Conservation (phyloP, 2,329 filamentous ascomycete species). For the Neonectria sp. region DNA sequence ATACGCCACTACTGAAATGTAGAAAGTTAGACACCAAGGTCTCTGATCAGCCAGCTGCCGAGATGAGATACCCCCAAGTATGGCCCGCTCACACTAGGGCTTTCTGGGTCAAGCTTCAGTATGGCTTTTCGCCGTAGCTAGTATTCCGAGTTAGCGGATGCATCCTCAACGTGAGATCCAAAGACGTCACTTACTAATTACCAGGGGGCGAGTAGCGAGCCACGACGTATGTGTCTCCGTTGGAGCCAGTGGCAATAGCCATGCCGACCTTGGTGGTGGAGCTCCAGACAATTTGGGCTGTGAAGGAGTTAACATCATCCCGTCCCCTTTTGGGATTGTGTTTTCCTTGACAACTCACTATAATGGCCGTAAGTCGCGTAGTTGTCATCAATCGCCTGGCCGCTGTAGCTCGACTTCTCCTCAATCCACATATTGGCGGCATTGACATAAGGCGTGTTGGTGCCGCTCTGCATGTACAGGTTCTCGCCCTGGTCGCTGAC, state of each 20-base stretch:
- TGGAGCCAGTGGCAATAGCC: conserved; percentile 34
- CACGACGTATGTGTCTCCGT: conserved; percentile 40
- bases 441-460: conserved; percentile 32
- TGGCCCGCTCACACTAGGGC: too few species aligned
- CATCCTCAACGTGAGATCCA: not conserved
- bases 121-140: conserved; percentile 41
- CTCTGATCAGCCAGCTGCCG: too few species aligned
- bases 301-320: not conserved
- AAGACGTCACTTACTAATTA: conserved; percentile 43
- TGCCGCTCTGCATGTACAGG: conserved; percentile 41
- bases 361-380: conserved; percentile 45
- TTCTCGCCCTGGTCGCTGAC: conserved; percentile 42
- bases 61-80: too few species aligned
- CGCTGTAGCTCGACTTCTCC: conserved; percentile 44
- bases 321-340: not conserved
- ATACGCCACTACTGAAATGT: too few species aligned
- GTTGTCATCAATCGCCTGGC: conserved; percentile 39
- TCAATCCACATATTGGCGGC: conserved; percentile 39
- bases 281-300: conserved; percentile 44
- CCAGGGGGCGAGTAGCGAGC: conserved; percentile 45
- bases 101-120: conserved; percentile 30
- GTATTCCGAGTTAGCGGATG: conserved; percentile 23
- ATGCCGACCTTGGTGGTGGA: conserved; percentile 46
- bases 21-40: too few species aligned
- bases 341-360: conserved; percentile 28